Evolutionary conservation across 2,329 filamentous ascomycete genomes (phyloP), one percentile per base, ranked within the genome.

Genomic region (Calonectria naviculata): DNA sequence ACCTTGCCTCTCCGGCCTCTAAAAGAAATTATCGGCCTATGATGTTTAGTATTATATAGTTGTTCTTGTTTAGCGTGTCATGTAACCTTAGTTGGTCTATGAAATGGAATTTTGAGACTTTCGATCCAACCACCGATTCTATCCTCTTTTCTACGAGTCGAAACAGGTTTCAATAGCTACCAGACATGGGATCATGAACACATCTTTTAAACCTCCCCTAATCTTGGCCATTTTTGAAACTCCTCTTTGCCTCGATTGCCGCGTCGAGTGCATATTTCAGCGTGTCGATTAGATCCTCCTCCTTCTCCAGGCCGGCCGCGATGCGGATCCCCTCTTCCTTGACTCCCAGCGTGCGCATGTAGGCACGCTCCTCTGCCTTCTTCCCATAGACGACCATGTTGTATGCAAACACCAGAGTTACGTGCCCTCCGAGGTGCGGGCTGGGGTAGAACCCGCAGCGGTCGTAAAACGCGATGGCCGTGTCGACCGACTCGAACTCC

Each of bases 391-490:
- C 78, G n/a, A 84, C 74, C 71, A 84, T 82, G 68, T 85, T 86
- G 74, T 88, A 89, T 0, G 87, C 82, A 38, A 89, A 71, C 34
- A 84, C 83, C 3, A 91, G 80, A 12, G 87, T 89, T 64, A 85
- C 80, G 73, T 88, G 87, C 0, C 87, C 89, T 1, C 88, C 89
- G 0, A 91, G 80, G 73, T 90, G 88, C 1, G 89, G 88, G 0
- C 87, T 87, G 1, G 85, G 82, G 74, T 88, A 87, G 68, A 89
- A 83, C 17, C 85, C 81, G 7, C 87, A 77, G 31, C 79, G 80
- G 68, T 90, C 83, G 74, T 89, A 89, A 71, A 90, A 91, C 0
- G 84, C 83, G 4, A 71, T 77, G 0, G 87, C 83, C 0, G 80
- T 70, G 5, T 81, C 81, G 0, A 85, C 70, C n/a, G 75, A 81